phyloP scores from a whole-genome alignment of 192 early-diverging fungal genomes.

The Coemansia aciculifera region DNA sequence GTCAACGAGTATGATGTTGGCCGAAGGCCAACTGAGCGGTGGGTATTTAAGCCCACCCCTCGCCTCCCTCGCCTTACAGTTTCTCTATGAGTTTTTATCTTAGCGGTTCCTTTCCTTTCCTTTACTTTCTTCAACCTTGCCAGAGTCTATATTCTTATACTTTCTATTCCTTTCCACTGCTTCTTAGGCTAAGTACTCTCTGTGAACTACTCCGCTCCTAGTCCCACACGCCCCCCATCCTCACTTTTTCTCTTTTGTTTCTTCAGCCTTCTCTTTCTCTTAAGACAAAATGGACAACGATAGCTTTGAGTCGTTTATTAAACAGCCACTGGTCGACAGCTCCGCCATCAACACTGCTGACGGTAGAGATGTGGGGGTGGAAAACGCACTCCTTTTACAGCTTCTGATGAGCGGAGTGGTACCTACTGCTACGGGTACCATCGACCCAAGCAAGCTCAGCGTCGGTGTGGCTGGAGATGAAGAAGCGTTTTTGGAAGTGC shows the following conservation, averaged over 20 bases:
- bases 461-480: neutral
- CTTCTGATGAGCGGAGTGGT: constrained; percentile 31
- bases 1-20: no score
- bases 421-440: constrained; percentile 12
- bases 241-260: no score
- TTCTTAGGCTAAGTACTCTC: no score
- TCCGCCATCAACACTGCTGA: neutral
- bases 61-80: no score
- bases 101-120: no score
- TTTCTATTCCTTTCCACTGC: no score
- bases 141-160: no score
- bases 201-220: no score
- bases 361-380: neutral
- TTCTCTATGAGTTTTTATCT: no score
- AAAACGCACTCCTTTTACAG: constrained; percentile 40
- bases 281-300: constrained; percentile 20
- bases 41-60: no score
- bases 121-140: no score
- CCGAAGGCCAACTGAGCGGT: no score
- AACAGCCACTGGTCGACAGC: constrained; percentile 46
- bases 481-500: neutral
- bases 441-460: constrained; percentile 38
- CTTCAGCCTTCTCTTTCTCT: neutral
- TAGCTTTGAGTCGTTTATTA: constrained; percentile 41
- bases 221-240: neutral